Conservation (phyloP, 768 basidiomycete genomes). For the Tylopilus vinaceipallidus region DNA sequence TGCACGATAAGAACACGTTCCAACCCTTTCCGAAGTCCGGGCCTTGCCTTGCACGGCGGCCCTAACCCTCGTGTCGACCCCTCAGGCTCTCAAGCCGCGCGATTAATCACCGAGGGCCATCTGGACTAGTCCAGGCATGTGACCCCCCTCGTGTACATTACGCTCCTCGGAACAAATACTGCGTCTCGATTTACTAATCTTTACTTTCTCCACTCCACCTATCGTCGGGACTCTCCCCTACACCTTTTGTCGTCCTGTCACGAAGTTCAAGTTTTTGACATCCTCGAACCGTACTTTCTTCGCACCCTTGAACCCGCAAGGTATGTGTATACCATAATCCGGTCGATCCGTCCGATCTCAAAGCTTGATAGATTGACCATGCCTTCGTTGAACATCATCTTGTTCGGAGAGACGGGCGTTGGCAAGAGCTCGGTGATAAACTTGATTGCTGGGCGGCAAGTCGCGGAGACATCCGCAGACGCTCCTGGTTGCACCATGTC, state of each 20-base stretch:
- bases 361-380: conserved; percentile 13
- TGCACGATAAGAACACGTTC: conserved; percentile 14
- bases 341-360: conserved; percentile 20
- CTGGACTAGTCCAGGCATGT: conserved; percentile 13
- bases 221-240: neutral
- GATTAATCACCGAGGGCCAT: conserved; percentile 24
- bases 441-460: conserved; percentile 25
- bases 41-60: conserved; percentile 1
- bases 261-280: neutral
- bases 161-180: conserved; percentile 16
- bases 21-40: conserved; percentile 3
- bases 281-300: neutral
- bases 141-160: neutral
- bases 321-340: conserved; percentile 10
- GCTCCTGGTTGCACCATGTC: conserved; percentile 39
- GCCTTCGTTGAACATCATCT: conserved; percentile 36
- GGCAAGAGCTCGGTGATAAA: conserved; percentile 37
- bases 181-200: neutral
- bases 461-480: conserved; percentile 27
- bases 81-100: conserved; percentile 1
- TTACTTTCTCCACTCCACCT: neutral
- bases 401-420: conserved; percentile 45
- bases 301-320: neutral
- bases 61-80: conserved; percentile 16
- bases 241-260: neutral